Percentiles rank a stretch among this genome's conserved stretches.
Conservation (phyloP, 2,329 filamentous ascomycete species). For the Colletotrichum lentis region DNA sequence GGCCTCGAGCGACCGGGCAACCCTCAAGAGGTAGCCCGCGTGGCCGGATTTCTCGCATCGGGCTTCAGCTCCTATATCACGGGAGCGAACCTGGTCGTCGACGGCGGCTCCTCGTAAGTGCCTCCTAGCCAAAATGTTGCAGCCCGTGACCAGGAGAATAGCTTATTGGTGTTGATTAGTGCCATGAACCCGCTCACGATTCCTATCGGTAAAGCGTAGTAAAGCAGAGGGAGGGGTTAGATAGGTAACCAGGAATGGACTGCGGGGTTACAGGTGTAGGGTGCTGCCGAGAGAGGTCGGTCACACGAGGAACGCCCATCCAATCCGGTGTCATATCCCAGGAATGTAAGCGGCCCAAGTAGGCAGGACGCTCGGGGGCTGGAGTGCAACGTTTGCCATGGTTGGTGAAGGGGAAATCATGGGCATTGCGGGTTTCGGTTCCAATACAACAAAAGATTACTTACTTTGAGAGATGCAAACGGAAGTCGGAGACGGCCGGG, state of each 20-base stretch:
- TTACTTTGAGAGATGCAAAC: constrained; percentile 27
- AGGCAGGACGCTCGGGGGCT: constrained; percentile 22
- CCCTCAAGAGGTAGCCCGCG: constrained; percentile 66
- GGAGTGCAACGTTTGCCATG: constrained; percentile 10
- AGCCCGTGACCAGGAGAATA: constrained; percentile 10
- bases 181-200: constrained; percentile 54
- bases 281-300: constrained; percentile 21
- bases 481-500: constrained; percentile 35
- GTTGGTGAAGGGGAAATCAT: constrained; percentile 13
- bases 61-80: constrained; percentile 71
- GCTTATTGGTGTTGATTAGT: constrained; percentile 40
- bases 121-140: background rate
- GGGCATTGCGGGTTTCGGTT: constrained; percentile 15
- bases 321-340: constrained; percentile 10
- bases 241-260: background rate
- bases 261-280: constrained; percentile 28
- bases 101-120: constrained; percentile 62
- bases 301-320: constrained; percentile 24
- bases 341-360: constrained; percentile 17
- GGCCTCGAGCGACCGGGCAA: constrained; percentile 66
- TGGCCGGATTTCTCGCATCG: constrained; percentile 69
- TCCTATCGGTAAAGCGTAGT: constrained; percentile 45
- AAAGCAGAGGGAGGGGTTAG: background rate
- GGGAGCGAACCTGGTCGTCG: constrained; percentile 68
- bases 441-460: constrained; percentile 10